phyloP scores from a whole-genome alignment of 2,329 filamentous ascomycete species.

The Fusarium duplospermum region DNA sequence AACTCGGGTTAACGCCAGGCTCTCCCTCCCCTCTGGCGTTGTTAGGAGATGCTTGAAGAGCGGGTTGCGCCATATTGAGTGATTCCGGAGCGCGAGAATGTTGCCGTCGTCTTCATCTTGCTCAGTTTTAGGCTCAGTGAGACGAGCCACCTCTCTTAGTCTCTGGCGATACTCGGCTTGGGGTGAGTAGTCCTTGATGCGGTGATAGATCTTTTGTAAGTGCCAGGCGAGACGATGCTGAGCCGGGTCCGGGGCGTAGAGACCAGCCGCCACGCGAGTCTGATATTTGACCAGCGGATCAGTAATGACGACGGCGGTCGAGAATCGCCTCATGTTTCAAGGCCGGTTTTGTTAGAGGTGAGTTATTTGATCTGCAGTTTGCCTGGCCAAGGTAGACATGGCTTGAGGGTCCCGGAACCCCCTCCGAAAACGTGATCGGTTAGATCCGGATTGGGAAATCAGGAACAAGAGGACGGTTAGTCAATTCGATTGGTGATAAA shows the following conservation, averaged over 20 bases:
- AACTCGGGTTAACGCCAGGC: slow-evolving; percentile 74
- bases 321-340: slow-evolving; percentile 49
- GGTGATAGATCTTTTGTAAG: slow-evolving; percentile 79
- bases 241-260: slow-evolving; percentile 75
- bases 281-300: slow-evolving; percentile 84
- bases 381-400: slow-evolving; percentile 12
- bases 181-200: slow-evolving; percentile 83
- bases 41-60: slow-evolving; percentile 70
- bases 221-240: slow-evolving; percentile 81
- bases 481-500: neutral
- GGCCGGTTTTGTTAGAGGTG: slow-evolving; percentile 1
- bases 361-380: slow-evolving; percentile 13
- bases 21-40: slow-evolving; percentile 65
- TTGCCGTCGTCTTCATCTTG: slow-evolving; percentile 46
- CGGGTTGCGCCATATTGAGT: slow-evolving; percentile 69
- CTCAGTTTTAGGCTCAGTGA: slow-evolving; percentile 51
- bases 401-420: neutral
- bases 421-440: slow-evolving; percentile 1
- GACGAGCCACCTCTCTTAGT: slow-evolving; percentile 68
- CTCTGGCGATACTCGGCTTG: slow-evolving; percentile 75
- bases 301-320: slow-evolving; percentile 68
- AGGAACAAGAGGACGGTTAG: neutral
- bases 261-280: slow-evolving; percentile 73
- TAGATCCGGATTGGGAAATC: neutral
- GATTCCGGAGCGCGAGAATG: slow-evolving; percentile 61